Percentiles rank a stretch among this genome's conserved stretches.
phyloP scores from a whole-genome alignment of 495 filamentous ascomycete species.

The Polyplosphaeria fusca region DNA sequence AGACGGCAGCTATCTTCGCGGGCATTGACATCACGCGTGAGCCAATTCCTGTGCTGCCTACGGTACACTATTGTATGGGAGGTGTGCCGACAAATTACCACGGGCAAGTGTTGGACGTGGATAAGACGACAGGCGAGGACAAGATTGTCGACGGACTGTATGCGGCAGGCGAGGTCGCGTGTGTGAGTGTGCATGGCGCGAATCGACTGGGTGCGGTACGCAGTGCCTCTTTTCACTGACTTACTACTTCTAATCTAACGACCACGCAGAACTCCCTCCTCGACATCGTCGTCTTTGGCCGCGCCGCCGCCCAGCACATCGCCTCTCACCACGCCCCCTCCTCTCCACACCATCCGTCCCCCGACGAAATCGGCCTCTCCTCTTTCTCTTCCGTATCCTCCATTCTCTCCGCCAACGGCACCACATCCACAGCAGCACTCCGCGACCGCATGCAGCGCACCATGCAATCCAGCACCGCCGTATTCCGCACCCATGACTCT shows the following conservation, averaged over 20 bases:
- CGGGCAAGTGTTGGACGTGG: conserved; percentile 87
- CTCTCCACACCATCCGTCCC: conserved; percentile 66
- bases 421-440: conserved; percentile 80
- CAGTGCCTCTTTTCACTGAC: too few relatives aligned
- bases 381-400: conserved; percentile 81
- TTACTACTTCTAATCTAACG: too few relatives aligned
- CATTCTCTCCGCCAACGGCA: conserved; percentile 74
- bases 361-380: conserved; percentile 78
- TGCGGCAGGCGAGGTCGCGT: conserved; percentile 94
- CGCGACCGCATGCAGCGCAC: conserved; percentile 91
- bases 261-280: too few relatives aligned
- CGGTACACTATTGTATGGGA: conserved; percentile 99
- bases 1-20: conserved; percentile 95
- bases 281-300: too few relatives aligned
- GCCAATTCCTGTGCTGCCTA: conserved; percentile 95
- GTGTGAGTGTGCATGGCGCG: conserved; percentile 97
- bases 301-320: conserved; percentile 93
- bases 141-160: conserved; percentile 92
- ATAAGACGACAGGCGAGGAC: conserved; percentile 66
- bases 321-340: conserved; percentile 83
- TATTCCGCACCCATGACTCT: conserved; percentile 92
- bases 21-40: conserved; percentile 96
- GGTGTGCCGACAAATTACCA: conserved; percentile 98
- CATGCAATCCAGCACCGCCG: conserved; percentile 94
- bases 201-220: conserved; percentile 98